A percentile compares a stretch with the other conserved stretches of the same genome.
These are phyloP conservation scores for Codiaeum variegatum DNA, from an alignment of 441 rosid species.

Conservation along the genomic window DNA sequence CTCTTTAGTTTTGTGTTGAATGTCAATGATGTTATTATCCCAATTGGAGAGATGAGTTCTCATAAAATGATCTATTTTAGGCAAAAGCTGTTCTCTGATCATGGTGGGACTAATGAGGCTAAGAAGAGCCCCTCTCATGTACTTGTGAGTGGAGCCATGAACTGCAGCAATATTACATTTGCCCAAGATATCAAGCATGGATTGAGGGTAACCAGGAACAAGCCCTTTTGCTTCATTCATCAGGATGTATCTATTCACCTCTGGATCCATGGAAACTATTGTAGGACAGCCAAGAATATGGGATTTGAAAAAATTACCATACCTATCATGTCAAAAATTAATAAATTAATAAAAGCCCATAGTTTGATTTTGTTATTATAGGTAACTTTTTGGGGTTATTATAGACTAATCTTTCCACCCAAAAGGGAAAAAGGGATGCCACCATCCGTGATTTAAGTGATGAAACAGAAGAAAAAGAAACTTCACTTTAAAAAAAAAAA, in stretches of 20 bases:
- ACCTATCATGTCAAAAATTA: conserved; percentile 35
- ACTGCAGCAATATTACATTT: conserved; percentile 89
- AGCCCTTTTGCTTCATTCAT: conserved; percentile 84
- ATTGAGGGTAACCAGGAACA: conserved; percentile 89
- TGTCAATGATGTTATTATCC: conserved; percentile 54
- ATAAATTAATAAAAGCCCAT: conserved; percentile 6
- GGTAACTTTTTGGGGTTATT: conserved; percentile 20
- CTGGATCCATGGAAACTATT: conserved; percentile 89
- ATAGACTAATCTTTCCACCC: conserved; percentile 18
- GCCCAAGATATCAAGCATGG: conserved; percentile 88
- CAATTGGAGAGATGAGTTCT: conserved; percentile 63
- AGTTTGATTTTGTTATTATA: conserved; percentile 10
- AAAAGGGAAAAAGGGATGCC: conserved; percentile 4
- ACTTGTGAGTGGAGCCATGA: conserved; percentile 69
- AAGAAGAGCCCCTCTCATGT: conserved; percentile 79
- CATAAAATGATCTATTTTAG: conserved; percentile 75
- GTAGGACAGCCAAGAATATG: conserved; percentile 89
- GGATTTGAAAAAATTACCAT: conserved; percentile 77
- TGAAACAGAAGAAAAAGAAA: conserved; percentile 1
- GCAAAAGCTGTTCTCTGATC: conserved; percentile 68
- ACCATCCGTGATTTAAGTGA: conserved; percentile 10
- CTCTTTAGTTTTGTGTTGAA: conserved; percentile 81
- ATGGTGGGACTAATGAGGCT: conserved; percentile 59
- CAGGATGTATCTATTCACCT: conserved; percentile 65
- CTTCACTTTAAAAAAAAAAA: conserved; percentile 13